These are phyloP conservation scores for Fusarium nematophilum DNA, from an alignment of 2,329 filamentous ascomycete species.

Conservation along the genomic window DNA sequence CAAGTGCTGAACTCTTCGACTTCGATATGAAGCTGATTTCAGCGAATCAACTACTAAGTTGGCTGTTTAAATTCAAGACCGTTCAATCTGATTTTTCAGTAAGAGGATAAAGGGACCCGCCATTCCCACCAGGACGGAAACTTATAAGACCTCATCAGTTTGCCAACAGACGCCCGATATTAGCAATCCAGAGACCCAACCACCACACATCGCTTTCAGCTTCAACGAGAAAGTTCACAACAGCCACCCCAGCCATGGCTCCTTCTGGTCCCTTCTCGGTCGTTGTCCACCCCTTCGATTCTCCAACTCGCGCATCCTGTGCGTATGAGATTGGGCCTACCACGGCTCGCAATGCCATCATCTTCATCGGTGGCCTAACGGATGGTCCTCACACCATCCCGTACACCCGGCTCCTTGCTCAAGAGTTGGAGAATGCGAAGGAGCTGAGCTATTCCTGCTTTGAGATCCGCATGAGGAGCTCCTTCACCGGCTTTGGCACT, in stretches of 20 bases:
- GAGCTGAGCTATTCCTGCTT: conserved; percentile 64
- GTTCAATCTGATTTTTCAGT: neutral
- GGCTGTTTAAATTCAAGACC: neutral
- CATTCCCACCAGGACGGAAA: neutral
- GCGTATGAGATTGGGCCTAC: conserved; percentile 60
- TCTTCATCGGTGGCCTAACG: conserved; percentile 77
- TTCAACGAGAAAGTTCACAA: neutral
- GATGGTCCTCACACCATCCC: conserved; percentile 75
- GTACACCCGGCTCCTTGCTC: conserved; percentile 63
- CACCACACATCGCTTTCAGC: conserved; percentile 1
- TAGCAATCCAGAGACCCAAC: neutral
- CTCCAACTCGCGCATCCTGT: conserved; percentile 52
- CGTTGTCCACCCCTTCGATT: conserved; percentile 60
- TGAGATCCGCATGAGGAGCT: conserved; percentile 66
- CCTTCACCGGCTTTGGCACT: conserved; percentile 64
- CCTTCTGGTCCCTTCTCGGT: conserved; percentile 52
- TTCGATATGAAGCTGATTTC: neutral
- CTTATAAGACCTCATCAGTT: conserved; percentile 22
- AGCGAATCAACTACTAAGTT: neutral
- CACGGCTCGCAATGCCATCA: conserved; percentile 65
- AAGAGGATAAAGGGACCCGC: neutral
- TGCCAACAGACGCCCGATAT: neutral
- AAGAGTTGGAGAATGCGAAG: conserved; percentile 52
- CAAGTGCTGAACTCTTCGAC: conserved; percentile 1
- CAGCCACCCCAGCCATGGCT: conserved; percentile 37